phyloP scores from a whole-genome alignment of 2,329 filamentous ascomycete species.

The Cytospora leucostoma region DNA sequence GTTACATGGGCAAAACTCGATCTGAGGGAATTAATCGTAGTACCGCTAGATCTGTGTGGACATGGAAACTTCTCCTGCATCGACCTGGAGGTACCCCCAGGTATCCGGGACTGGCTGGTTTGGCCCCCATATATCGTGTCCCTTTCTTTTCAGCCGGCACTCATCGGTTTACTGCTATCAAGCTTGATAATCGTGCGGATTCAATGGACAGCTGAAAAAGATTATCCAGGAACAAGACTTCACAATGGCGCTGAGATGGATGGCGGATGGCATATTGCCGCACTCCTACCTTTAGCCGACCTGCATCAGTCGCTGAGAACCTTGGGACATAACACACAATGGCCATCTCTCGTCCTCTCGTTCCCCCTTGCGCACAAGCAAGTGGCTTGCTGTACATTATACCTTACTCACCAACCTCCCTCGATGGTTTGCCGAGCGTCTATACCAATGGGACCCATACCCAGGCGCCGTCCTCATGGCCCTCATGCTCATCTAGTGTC shows the following conservation, averaged over 20 bases:
- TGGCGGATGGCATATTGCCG: slow-evolving; percentile 10
- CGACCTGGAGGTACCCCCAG: not conserved
- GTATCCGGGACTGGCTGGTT: slow-evolving; percentile 4
- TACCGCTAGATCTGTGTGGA: not conserved
- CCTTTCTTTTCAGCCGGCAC: slow-evolving; percentile 7
- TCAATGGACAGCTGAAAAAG: slow-evolving; percentile 21
- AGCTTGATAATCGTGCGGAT: slow-evolving; percentile 16
- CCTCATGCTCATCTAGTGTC: slow-evolving; percentile 5
- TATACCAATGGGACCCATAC: not conserved
- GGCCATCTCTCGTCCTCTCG: not conserved
- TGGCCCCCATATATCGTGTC: slow-evolving; percentile 7
- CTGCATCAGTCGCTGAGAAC: slow-evolving; percentile 1
- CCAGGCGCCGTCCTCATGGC: slow-evolving; percentile 9
- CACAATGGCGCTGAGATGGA: slow-evolving; percentile 7
- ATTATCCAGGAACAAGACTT: not conserved
- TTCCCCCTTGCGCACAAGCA: not conserved
- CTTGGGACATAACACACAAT: slow-evolving; percentile 1
- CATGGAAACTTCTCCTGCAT: not conserved
- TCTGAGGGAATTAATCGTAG: not conserved
- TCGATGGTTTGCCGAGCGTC: slow-evolving; percentile 3
- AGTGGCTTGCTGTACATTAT: slow-evolving; percentile 5
- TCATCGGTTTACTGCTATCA: not conserved
- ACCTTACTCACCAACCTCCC: not conserved
- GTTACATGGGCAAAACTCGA: not conserved
- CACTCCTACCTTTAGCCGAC: slow-evolving; percentile 8